Conservation (phyloP, 345 rosid genomes). For the Eucalyptus marginata region DNA sequence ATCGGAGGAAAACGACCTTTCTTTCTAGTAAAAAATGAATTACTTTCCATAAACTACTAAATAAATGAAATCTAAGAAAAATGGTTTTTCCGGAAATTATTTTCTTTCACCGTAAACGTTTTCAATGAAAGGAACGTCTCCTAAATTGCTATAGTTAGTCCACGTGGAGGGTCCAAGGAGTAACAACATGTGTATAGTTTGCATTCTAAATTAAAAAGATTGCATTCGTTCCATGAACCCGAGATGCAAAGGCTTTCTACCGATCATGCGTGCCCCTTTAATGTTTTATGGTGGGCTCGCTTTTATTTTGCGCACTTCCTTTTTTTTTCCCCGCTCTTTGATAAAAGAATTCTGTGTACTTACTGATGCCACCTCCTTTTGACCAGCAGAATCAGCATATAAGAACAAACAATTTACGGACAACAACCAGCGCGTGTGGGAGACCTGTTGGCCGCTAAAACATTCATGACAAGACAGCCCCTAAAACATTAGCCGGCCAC, state of each 20-base stretch:
- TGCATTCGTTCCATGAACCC: not conserved
- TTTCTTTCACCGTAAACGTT: not conserved
- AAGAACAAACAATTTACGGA: not conserved
- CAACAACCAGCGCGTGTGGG: not conserved
- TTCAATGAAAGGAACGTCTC: not conserved
- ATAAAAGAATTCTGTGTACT: not conserved
- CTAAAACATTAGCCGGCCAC: not conserved
- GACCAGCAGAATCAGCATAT: not conserved
- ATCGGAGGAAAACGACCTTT: fast-evolving
- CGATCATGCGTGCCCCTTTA: not conserved
- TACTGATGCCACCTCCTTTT: not conserved
- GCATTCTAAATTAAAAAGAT: not conserved
- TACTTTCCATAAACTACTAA: not conserved
- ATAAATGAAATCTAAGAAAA: not conserved
- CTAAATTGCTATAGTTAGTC: not conserved
- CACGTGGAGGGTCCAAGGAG: not conserved
- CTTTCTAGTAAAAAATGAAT: not conserved
- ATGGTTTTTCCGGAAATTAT: not conserved
- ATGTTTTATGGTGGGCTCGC: not conserved
- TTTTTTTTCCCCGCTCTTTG: not conserved
- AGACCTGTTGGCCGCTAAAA: not conserved
- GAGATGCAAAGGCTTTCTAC: not conserved
- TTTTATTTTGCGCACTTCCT: not conserved
- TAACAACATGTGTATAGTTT: not conserved
- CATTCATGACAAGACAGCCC: not conserved